Conservation (phyloP, 139 green algal genomes). For the Picochlorum costavermella region DNA sequence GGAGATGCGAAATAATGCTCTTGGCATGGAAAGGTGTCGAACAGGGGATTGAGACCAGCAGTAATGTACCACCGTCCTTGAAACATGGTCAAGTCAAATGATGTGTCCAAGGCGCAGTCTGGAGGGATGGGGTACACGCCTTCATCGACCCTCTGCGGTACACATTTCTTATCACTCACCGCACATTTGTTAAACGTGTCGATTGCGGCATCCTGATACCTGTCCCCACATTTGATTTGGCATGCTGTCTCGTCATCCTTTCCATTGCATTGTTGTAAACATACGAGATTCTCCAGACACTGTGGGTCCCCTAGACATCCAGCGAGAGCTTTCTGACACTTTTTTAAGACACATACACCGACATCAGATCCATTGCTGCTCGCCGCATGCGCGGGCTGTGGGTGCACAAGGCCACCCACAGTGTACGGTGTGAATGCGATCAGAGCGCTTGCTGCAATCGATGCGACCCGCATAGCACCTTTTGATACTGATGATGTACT, state of each 20-base stretch:
- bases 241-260: conserved; percentile 66
- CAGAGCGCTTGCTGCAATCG: no score
- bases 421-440: no score
- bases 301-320: conserved; percentile 59
- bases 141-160: conserved; percentile 63
- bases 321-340: conserved; percentile 58
- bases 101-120: conserved; percentile 34
- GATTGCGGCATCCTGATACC: conserved; percentile 64
- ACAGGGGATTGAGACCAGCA: conserved; percentile 72
- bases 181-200: conserved; percentile 77
- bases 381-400: not conserved
- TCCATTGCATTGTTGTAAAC: conserved; percentile 62
- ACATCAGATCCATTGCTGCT: conserved; percentile 11
- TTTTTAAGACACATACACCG: conserved; percentile 49
- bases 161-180: conserved; percentile 75
- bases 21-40: conserved; percentile 86
- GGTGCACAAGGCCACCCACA: no score
- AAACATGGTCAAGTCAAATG: conserved; percentile 61
- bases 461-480: no score
- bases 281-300: conserved; percentile 75
- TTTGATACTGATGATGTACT: no score
- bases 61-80: conserved; percentile 82
- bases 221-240: conserved; percentile 77
- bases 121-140: conserved; percentile 38
- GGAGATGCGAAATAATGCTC: conserved; percentile 52